phyloP scores from a whole-genome alignment of 2,329 filamentous ascomycete species.

The Waltergamsia citrina region DNA sequence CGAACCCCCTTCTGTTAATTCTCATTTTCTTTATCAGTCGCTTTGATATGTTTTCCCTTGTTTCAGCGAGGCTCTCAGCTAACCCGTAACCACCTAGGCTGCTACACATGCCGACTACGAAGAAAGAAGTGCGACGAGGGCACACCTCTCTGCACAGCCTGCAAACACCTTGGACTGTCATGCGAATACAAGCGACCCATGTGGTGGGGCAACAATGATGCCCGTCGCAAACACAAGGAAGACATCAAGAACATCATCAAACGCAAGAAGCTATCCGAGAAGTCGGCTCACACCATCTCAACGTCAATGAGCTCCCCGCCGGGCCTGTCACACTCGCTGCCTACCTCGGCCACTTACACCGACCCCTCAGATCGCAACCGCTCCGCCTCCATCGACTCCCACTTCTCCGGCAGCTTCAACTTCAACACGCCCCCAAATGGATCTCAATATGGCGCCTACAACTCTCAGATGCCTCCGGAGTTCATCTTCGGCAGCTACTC shows the following conservation, averaged over 20 bases:
- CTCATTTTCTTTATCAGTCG: no score
- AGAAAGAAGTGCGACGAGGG: constrained; percentile 64
- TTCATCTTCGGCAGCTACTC: constrained; percentile 51
- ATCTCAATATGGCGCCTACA: constrained; percentile 51
- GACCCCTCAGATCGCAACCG: constrained; percentile 65
- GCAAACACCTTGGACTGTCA: constrained; percentile 66
- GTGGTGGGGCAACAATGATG: constrained; percentile 96
- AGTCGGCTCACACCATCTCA: constrained; percentile 50
- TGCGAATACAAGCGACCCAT: constrained; percentile 96
- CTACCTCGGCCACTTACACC: constrained; percentile 71
- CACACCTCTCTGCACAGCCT: constrained; percentile 52
- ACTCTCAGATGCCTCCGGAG: constrained; percentile 52
- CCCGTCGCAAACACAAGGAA: constrained; percentile 81
- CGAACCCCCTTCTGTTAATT: no score
- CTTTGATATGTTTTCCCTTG: no score
- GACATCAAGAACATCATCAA: constrained; percentile 96
- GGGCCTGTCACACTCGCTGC: constrained; percentile 70
- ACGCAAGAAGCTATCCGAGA: constrained; percentile 88
- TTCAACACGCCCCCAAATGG: constrained; percentile 53
- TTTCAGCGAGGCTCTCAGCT: no score
- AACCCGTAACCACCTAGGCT: constrained; percentile 33
- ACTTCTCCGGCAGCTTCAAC: constrained; percentile 64
- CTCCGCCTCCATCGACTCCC: constrained; percentile 72
- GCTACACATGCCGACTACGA: constrained; percentile 59
- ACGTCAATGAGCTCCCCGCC: constrained; percentile 59